phyloP scores from a whole-genome alignment of 2,329 filamentous ascomycete species.

The Clarireedia paspali region DNA sequence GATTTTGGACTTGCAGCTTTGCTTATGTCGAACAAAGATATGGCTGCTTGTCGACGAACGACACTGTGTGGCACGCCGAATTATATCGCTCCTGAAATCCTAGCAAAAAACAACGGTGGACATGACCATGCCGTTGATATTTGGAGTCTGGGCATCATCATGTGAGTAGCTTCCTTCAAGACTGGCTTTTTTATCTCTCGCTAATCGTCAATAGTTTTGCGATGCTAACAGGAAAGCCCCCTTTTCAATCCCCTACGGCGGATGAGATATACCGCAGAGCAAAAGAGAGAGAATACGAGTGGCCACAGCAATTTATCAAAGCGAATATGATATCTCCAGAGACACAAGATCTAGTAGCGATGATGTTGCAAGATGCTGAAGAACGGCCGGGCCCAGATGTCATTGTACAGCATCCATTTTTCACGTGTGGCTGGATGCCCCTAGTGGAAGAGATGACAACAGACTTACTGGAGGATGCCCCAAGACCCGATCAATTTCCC shows the following conservation, averaged over 20 bases:
- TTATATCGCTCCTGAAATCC: slow-evolving; percentile 94
- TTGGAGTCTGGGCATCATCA: slow-evolving; percentile 96
- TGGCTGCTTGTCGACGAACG: slow-evolving; percentile 71
- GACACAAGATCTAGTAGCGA: slow-evolving; percentile 70
- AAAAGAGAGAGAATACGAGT: slow-evolving; percentile 67
- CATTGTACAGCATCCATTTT: slow-evolving; percentile 75
- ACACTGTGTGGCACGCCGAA: slow-evolving; percentile 97
- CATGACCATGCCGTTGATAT: slow-evolving; percentile 98
- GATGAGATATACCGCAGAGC: slow-evolving; percentile 77
- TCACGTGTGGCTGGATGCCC: slow-evolving; percentile 69
- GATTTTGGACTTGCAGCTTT: slow-evolving; percentile 94
- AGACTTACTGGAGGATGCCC: slow-evolving; percentile 48
- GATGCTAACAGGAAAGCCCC: slow-evolving; percentile 91
- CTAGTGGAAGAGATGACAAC: slow-evolving; percentile 48
- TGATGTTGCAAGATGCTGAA: slow-evolving; percentile 68
- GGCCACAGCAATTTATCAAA: slow-evolving; percentile 60
- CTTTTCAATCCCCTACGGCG: slow-evolving; percentile 86
- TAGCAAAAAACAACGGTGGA: slow-evolving; percentile 88
- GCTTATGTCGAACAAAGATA: slow-evolving; percentile 84
- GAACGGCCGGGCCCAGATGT: slow-evolving; percentile 66
- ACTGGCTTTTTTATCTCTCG: slow-evolving; percentile 8
- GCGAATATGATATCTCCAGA: slow-evolving; percentile 66
- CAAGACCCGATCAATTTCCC: slow-evolving; percentile 49
- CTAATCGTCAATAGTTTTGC: slow-evolving; percentile 59
- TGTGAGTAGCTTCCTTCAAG: slow-evolving; percentile 44